Evolutionary conservation across 306 rosid genomes (phyloP).

Genomic region (Pyrus pyrifolia): DNA sequence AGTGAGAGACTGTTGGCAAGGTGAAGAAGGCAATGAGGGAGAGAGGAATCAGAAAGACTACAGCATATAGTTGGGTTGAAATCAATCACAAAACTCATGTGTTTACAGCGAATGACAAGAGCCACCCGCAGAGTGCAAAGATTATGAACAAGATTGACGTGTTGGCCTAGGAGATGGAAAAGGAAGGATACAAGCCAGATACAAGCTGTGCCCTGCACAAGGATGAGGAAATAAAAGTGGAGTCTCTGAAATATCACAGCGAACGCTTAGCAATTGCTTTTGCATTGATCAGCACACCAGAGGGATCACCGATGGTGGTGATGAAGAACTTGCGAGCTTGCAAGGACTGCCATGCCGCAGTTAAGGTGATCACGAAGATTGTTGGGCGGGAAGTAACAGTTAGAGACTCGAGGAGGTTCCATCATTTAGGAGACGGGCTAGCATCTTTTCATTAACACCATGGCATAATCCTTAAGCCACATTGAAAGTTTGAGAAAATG

Average conservation of each 20-base stretch:
- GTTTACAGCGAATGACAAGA: constrained; percentile 55
- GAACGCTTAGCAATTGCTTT: constrained; percentile 90
- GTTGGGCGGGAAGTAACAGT: constrained; percentile 55
- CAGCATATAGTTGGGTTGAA: constrained; percentile 88
- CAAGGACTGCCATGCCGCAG: constrained; percentile 64
- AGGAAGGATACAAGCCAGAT: constrained; percentile 73
- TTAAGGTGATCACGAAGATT: constrained; percentile 57
- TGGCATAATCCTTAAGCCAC: no score
- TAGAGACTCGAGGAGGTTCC: constrained; percentile 78
- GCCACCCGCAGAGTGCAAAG: constrained; percentile 53
- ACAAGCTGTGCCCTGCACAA: constrained; percentile 72
- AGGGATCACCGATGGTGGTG: constrained; percentile 66
- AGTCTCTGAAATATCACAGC: constrained; percentile 78
- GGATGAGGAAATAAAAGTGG: constrained; percentile 53
- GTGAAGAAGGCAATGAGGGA: constrained; percentile 83
- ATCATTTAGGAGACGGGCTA: constrained; percentile 56
- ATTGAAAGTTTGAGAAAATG: no score
- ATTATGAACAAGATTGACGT: constrained; percentile 57
- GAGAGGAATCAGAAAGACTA: constrained; percentile 66
- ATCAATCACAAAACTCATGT: constrained; percentile 58
- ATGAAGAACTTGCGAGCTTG: constrained; percentile 90
- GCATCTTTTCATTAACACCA: no score
- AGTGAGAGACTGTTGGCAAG: constrained; percentile 75
- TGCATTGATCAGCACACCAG: constrained; percentile 63
- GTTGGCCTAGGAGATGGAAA: constrained; percentile 49